Conservation (phyloP, 768 basidiomycete species). For the Tulasnella sp. region DNA sequence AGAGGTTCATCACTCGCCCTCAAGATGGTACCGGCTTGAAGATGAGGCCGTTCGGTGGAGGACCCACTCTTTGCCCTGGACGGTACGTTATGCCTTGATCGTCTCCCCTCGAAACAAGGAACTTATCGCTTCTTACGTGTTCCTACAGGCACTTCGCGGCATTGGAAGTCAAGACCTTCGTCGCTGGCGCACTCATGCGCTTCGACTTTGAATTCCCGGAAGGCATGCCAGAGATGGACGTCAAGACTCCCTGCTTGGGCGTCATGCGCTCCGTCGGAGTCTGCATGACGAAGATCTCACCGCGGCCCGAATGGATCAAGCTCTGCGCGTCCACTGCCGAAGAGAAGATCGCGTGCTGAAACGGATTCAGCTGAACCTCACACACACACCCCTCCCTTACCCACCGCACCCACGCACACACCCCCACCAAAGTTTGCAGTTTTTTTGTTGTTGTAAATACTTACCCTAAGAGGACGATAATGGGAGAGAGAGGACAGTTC, state of each 20-base stretch:
- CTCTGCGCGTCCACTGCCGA: constrained; percentile 3
- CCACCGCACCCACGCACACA: neutral
- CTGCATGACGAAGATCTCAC: constrained; percentile 9
- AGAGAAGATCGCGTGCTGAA: neutral
- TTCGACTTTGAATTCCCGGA: constrained; percentile 25
- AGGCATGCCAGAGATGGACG: constrained; percentile 22
- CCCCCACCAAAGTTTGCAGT: neutral
- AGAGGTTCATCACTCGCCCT: constrained; percentile 18
- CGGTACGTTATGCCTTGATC: neutral
- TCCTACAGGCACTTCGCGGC: constrained; percentile 22
- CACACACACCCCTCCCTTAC: neutral
- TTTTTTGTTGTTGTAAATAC: neutral
- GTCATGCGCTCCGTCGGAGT: constrained; percentile 21
- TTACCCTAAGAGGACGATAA: neutral
- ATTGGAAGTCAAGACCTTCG: constrained; percentile 19
- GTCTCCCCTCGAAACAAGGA: neutral
- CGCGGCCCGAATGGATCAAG: constrained; percentile 6
- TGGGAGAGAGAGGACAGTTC: neutral
- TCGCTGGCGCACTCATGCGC: constrained; percentile 21
- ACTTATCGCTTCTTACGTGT: neutral
- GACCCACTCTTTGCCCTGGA: constrained; percentile 23
- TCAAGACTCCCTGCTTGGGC: constrained; percentile 17
- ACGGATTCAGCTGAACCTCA: neutral
- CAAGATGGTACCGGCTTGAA: constrained; percentile 4
- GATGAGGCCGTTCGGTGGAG: constrained; percentile 27